Evolutionary conservation across 2,329 filamentous ascomycete genomes (phyloP).

Genomic region (Aotearoamyces nothofagi): DNA sequence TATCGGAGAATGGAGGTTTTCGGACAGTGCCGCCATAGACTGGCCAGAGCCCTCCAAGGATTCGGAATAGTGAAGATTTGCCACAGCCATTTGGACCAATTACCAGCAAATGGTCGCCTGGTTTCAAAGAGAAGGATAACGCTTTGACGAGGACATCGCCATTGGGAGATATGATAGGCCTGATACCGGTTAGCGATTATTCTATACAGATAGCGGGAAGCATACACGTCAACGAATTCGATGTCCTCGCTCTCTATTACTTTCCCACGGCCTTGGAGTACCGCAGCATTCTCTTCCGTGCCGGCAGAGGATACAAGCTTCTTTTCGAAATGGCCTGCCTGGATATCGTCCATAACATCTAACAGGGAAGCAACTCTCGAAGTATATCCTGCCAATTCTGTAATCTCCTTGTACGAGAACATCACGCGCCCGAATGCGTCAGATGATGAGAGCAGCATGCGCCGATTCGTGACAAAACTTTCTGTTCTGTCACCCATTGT

Average conservation of each 20-base stretch:
- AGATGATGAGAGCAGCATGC: slow-evolving; percentile 82
- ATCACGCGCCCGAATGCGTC: slow-evolving; percentile 92
- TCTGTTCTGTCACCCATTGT: slow-evolving; percentile 59
- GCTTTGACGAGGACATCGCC: slow-evolving; percentile 80
- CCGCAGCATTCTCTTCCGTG: slow-evolving; percentile 66
- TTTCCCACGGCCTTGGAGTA: slow-evolving; percentile 68
- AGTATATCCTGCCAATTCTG: slow-evolving; percentile 89
- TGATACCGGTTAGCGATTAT: slow-evolving; percentile 15
- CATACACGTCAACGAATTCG: slow-evolving; percentile 66
- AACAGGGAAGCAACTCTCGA: slow-evolving; percentile 80
- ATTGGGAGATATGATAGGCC: slow-evolving; percentile 89
- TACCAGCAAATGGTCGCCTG: slow-evolving; percentile 77
- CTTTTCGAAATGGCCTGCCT: slow-evolving; percentile 85
- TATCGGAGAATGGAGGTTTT: slow-evolving; percentile 82
- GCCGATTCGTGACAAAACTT: slow-evolving; percentile 83
- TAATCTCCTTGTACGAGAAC: slow-evolving; percentile 97
- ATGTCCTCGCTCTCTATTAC: slow-evolving; percentile 75
- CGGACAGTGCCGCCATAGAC: slow-evolving; percentile 90
- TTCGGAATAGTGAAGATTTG: slow-evolving; percentile 91
- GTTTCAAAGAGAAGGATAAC: slow-evolving; percentile 73
- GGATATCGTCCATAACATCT: slow-evolving; percentile 88
- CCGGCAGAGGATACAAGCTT: slow-evolving; percentile 83
- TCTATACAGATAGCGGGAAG: slow-evolving; percentile 11
- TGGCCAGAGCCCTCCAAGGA: slow-evolving; percentile 91
- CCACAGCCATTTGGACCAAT: slow-evolving; percentile 95